Base-by-base conservation (phyloP, 2,329 filamentous ascomycete species). In the Phialemoniopsis sp. region DNA sequence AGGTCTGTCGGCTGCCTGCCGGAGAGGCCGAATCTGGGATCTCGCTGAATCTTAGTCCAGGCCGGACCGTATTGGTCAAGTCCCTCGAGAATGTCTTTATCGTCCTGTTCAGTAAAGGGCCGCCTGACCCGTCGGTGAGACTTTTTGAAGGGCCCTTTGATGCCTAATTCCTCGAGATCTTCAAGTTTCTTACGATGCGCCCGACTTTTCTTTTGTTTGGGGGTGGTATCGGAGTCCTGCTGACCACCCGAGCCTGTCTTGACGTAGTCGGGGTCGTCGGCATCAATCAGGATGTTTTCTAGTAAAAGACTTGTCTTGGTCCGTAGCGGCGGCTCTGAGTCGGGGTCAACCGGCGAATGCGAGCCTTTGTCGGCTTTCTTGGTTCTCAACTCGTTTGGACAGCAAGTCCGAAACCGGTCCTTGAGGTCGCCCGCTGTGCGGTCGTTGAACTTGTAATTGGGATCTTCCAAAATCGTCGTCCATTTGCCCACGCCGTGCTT, bases 381-480 rank as follows among this genome's bases (percentile, higher is more conserved):
- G 17, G 61, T 62, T 35, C 75, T 70, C 29, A 83, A 64, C 54
- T 83, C 80, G 28, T 72, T 70, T 0, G 80, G 80, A 45, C 79
- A 83, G 52, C 79, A 83, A 4, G 80, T 84, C 36, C 80, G 70
- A 51, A 83, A 84, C 12, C 80, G 68, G 54, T 84, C 80, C 54
- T 84, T 84, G 37, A 84, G 56, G 50, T 84, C 80, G 8, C 77
- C 77, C 4, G 78, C 76, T 2, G 73, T 76, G 42, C 80, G 72
- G 13, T 68, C 70, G 49, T 81, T 78, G 60, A 84, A 84, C 10
- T 57, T 66, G 52, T 80, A 84, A 32, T 71, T 71, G 0, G 70
- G 58, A 44, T 84, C 80, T 36, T 80, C 76, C 17, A 83, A 59
- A 26, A 84, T 84, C 40, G 67, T 74, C 8, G 76, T 81, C 80